Evolutionary conservation across 2,329 filamentous ascomycete species (phyloP).

Genomic region (Oidium heveae): DNA sequence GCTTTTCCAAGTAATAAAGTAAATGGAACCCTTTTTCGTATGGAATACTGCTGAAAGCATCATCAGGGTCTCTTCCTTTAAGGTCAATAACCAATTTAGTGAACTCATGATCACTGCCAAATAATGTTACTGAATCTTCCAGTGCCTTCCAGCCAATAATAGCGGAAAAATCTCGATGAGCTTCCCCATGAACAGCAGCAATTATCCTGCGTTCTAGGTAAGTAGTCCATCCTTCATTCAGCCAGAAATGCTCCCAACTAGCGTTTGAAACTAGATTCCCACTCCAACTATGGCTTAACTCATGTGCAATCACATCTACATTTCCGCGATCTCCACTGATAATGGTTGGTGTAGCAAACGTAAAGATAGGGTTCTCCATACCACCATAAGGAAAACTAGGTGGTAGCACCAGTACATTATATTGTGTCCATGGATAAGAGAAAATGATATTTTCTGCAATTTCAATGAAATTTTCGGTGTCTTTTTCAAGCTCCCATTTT

Average conservation of each 20-base stretch:
- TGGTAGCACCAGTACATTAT: constrained; percentile 78
- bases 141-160: constrained; percentile 82
- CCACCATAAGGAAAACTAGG: constrained; percentile 77
- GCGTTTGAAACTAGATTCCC: constrained; percentile 62
- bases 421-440: constrained; percentile 81
- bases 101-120: constrained; percentile 68
- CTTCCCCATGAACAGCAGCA: constrained; percentile 52
- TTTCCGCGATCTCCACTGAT: constrained; percentile 82
- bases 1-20: constrained; percentile 72
- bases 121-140: constrained; percentile 53
- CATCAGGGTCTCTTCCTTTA: constrained; percentile 78
- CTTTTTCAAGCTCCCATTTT: constrained; percentile 74
- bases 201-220: constrained; percentile 78
- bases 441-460: constrained; percentile 62
- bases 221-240: constrained; percentile 71
- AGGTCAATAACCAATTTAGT: constrained; percentile 77
- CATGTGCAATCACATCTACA: constrained; percentile 87
- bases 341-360: constrained; percentile 83
- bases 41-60: constrained; percentile 75
- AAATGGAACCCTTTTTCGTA: constrained; percentile 97
- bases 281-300: constrained; percentile 55
- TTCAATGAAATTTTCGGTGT: constrained; percentile 80
- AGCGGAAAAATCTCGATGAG: constrained; percentile 76
- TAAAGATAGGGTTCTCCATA: constrained; percentile 86
- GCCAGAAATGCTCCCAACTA: constrained; percentile 61